Percentiles rank a stretch among this genome's conserved stretches.
Conservation (phyloP, 2,329 filamentous ascomycete genomes). For the Colletotrichum sublineola region DNA sequence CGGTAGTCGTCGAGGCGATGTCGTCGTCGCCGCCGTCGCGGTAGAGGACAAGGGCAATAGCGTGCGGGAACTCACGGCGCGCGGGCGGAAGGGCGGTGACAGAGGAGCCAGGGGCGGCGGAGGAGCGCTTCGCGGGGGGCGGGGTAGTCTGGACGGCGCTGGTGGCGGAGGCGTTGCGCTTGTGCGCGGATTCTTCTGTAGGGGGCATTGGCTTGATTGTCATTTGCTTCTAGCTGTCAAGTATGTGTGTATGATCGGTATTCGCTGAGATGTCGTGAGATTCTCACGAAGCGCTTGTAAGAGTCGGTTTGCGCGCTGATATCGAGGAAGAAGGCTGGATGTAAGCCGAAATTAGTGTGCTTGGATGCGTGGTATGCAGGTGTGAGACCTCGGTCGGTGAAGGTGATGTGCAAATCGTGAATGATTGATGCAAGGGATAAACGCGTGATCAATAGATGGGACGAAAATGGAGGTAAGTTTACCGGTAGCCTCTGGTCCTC, state of each 20-base stretch:
- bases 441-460: not conserved
- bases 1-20: conserved; percentile 41
- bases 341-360: not conserved
- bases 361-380: not conserved
- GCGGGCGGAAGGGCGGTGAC: conserved; percentile 30
- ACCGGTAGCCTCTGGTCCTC: not conserved
- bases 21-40: conserved; percentile 45
- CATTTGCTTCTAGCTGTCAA: conserved; percentile 12
- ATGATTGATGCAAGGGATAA: not conserved
- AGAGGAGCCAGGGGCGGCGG: not conserved
- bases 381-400: conserved; percentile 17
- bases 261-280: not conserved
- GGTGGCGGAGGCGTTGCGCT: conserved; percentile 39
- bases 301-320: not conserved
- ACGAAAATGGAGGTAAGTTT: not conserved
- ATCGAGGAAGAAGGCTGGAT: not conserved
- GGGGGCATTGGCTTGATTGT: conserved; percentile 29
- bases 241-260: not conserved
- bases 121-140: conserved; percentile 62
- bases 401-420: conserved; percentile 5
- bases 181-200: conserved; percentile 30
- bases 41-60: conserved; percentile 52
- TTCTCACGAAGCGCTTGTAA: not conserved
- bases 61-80: conserved; percentile 38
- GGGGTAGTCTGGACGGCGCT: conserved; percentile 51